Conservation (phyloP, 306 rosid species). For the Quercus glauca region DNA sequence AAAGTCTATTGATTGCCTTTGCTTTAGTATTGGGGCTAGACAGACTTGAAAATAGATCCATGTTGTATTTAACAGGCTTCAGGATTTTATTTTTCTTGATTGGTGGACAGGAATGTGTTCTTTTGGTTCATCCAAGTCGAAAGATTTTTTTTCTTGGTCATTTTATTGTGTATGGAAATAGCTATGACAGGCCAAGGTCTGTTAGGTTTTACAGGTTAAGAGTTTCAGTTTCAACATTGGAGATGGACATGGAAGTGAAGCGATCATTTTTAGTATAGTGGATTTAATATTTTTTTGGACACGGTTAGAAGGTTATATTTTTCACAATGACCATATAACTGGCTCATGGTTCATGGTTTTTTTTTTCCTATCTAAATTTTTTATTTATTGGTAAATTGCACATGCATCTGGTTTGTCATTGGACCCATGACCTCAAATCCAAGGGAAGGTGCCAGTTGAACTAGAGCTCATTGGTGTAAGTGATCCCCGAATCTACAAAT, state of each 20-base stretch:
- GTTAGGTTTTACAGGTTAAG: background rate
- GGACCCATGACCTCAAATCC: too few relatives aligned
- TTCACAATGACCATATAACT: background rate
- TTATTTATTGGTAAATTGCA: too few relatives aligned
- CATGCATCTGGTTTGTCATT: too few relatives aligned
- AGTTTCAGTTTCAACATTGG: background rate
- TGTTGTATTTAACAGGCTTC: background rate
- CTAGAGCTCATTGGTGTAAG: too few relatives aligned
- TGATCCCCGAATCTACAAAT: background rate
- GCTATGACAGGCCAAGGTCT: background rate
- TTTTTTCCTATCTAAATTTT: too few relatives aligned
- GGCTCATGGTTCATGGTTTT: background rate
- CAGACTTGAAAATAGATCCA: background rate
- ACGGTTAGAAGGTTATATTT: background rate
- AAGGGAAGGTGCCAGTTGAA: too few relatives aligned
- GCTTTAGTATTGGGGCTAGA: background rate
- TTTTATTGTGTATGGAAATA: background rate
- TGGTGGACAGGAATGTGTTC: slow-evolving; percentile 2
- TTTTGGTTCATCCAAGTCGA: background rate
- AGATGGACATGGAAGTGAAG: background rate
- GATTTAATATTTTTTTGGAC: background rate
- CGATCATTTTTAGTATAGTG: background rate
- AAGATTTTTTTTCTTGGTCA: background rate
- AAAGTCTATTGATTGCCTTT: background rate
- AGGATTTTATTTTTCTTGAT: background rate